Evolutionary conservation across 2,329 filamentous ascomycete species (phyloP).

Genomic region (Talaromyces sp.): DNA sequence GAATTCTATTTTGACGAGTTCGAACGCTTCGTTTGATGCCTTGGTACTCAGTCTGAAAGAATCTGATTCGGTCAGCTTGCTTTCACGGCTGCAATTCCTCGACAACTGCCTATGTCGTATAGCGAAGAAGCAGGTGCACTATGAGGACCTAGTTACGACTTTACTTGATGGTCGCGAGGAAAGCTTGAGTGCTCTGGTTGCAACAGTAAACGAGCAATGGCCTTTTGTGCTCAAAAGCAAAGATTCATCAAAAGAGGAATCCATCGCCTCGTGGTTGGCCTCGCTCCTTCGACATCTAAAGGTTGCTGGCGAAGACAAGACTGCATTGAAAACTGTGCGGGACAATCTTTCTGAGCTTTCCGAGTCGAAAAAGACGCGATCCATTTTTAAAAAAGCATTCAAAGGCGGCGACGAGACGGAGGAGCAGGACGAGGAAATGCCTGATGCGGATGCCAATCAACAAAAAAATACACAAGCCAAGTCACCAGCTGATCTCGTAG

Average conservation of each 20-base stretch:
- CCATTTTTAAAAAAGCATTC: slow-evolving; percentile 31
- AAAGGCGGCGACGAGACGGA: slow-evolving; percentile 23
- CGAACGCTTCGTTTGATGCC: slow-evolving; percentile 30
- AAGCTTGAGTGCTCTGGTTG: slow-evolving; percentile 59
- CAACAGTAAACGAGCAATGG: slow-evolving; percentile 72
- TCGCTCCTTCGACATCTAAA: slow-evolving; percentile 53
- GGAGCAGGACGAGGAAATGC: slow-evolving; percentile 7
- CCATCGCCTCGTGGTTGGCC: slow-evolving; percentile 56
- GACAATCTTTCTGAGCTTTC: slow-evolving; percentile 39
- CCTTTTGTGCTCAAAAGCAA: slow-evolving; percentile 58
- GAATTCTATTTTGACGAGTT: slow-evolving; percentile 30
- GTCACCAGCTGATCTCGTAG: slow-evolving; percentile 43
- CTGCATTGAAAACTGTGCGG: slow-evolving; percentile 42
- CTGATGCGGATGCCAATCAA: slow-evolving; percentile 11
- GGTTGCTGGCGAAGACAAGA: slow-evolving; percentile 47
- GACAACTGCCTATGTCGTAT: slow-evolving; percentile 79
- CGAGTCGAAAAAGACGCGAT: slow-evolving; percentile 32
- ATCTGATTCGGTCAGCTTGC: slow-evolving; percentile 25
- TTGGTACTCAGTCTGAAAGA: slow-evolving; percentile 33
- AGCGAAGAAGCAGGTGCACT: slow-evolving; percentile 71
- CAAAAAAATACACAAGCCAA: slow-evolving; percentile 10
- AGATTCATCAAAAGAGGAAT: slow-evolving; percentile 37
- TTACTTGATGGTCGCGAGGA: slow-evolving; percentile 28
- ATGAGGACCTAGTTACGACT: slow-evolving; percentile 54
- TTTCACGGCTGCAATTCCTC: slow-evolving; percentile 62